phyloP scores from a whole-genome alignment of 495 filamentous ascomycete species.

The Aspergillus indologenus region DNA sequence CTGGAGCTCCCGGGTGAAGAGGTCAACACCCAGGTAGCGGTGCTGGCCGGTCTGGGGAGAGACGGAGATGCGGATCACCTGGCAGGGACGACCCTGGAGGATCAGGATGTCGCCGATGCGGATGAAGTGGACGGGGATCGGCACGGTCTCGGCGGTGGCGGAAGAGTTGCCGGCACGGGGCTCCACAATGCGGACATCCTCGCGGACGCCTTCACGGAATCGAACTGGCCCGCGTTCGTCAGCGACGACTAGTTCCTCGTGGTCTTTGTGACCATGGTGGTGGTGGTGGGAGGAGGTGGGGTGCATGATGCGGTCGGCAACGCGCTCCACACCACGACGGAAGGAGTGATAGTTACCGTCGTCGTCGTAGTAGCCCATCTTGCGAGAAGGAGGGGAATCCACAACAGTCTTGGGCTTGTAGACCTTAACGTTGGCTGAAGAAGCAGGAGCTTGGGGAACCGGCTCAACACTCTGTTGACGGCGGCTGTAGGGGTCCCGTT shows the following conservation, averaged over 20 bases:
- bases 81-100: conserved; percentile 98
- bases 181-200: conserved; percentile 53
- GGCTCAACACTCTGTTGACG: conserved; percentile 48
- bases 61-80: conserved; percentile 99
- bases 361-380: conserved; percentile 99
- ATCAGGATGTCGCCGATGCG: conserved; percentile 98
- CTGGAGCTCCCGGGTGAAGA: conserved; percentile 99
- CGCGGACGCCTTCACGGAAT: conserved; percentile 41
- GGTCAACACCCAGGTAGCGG: conserved; percentile 98
- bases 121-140: conserved; percentile 98
- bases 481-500: conserved; percentile 27
- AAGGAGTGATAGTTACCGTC: conserved; percentile 94
- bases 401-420: conserved; percentile 47
- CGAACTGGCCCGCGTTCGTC: conserved; percentile 41
- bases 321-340: conserved; percentile 80
- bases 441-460: conserved; percentile 41
- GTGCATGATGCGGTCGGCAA: conserved; percentile 77
- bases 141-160: conserved; percentile 75
- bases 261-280: conserved; percentile 27
- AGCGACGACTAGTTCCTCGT: conserved; percentile 55
- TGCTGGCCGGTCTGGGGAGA: conserved; percentile 98
- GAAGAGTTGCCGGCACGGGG: conserved; percentile 43
- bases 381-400: conserved; percentile 50
- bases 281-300: conserved; percentile 56
- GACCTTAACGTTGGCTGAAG: conserved; percentile 27